These are phyloP conservation scores for Talinum fruticosum DNA, from an alignment of 148 eudicot genomes.

Conservation along the genomic window DNA sequence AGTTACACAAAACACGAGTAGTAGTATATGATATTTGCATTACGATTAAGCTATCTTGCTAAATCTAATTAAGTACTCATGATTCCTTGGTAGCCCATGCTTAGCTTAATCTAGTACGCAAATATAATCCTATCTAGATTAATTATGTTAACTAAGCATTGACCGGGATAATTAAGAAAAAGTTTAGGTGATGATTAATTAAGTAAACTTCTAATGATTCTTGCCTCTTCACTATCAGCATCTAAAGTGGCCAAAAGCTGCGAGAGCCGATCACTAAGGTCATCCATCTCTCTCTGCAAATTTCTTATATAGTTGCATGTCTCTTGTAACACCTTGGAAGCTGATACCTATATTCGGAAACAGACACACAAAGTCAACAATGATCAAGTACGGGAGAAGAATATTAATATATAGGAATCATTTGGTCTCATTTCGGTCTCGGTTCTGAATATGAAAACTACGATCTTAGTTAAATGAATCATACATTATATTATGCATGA, in stretches of 20 bases:
- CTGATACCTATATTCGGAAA: background rate
- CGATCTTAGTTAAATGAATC: background rate
- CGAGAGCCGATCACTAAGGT: background rate
- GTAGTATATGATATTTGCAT: background rate
- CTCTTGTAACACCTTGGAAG: conserved; percentile 2
- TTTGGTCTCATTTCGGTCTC: too few species aligned
- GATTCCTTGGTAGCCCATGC: background rate
- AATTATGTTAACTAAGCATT: background rate
- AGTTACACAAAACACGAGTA: background rate
- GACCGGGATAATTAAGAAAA: background rate
- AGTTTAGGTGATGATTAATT: background rate
- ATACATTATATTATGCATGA: background rate
- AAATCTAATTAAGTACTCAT: background rate
- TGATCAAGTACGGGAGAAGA: too few species aligned
- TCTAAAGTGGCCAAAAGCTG: conserved; percentile 7
- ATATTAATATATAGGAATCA: too few species aligned
- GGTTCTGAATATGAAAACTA: too few species aligned
- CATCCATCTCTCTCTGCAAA: background rate
- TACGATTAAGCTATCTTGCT: background rate
- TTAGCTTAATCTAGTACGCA: background rate
- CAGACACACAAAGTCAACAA: background rate
- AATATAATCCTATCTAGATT: background rate
- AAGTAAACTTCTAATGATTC: conserved; percentile 4
- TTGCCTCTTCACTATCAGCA: conserved; percentile 1
- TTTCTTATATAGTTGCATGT: conserved; percentile 8